Evolutionary conservation across 2,329 filamentous ascomycete species (phyloP).

Genomic region (Graphium sp.): DNA sequence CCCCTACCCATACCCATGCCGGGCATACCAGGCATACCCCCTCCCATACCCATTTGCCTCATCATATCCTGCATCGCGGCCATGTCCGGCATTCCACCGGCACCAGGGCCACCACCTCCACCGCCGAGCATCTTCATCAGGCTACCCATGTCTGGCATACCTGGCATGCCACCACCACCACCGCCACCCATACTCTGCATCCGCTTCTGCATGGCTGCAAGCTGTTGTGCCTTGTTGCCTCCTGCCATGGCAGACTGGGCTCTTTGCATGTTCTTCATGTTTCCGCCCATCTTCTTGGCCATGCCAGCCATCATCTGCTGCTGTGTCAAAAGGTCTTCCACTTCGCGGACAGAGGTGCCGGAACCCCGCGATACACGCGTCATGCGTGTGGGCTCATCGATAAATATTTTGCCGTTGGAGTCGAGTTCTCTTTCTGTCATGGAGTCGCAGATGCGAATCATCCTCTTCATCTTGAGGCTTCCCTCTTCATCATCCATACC

Average conservation of each 20-base stretch:
- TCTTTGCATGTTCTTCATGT: constrained; percentile 94
- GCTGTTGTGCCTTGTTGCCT: constrained; percentile 79
- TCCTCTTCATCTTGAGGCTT: constrained; percentile 81
- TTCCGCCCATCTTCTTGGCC: constrained; percentile 97
- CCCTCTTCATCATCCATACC: constrained; percentile 96
- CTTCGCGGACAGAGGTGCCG: constrained; percentile 78
- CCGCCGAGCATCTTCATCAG: constrained; percentile 87
- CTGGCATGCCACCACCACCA: constrained; percentile 53
- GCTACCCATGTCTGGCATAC: constrained; percentile 72
- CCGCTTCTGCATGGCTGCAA: constrained; percentile 94
- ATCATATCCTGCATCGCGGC: constrained; percentile 72
- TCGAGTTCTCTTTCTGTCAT: constrained; percentile 97
- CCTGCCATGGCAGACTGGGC: constrained; percentile 84
- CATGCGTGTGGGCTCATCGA: constrained; percentile 84
- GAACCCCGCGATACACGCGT: constrained; percentile 80
- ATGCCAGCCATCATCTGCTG: constrained; percentile 98
- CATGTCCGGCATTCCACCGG: constrained; percentile 53
- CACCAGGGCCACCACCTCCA: constrained; percentile 39
- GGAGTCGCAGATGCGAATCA: constrained; percentile 98
- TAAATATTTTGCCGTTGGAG: constrained; percentile 84
- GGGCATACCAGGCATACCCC: constrained; percentile 16
- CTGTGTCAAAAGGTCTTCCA: constrained; percentile 93
- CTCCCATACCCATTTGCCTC: constrained; percentile 51
- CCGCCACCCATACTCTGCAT: constrained; percentile 81
- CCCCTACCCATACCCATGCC: constrained; percentile 11